Conservation (phyloP, 2,329 filamentous ascomycete species). For the Colletotrichum paranaense region DNA sequence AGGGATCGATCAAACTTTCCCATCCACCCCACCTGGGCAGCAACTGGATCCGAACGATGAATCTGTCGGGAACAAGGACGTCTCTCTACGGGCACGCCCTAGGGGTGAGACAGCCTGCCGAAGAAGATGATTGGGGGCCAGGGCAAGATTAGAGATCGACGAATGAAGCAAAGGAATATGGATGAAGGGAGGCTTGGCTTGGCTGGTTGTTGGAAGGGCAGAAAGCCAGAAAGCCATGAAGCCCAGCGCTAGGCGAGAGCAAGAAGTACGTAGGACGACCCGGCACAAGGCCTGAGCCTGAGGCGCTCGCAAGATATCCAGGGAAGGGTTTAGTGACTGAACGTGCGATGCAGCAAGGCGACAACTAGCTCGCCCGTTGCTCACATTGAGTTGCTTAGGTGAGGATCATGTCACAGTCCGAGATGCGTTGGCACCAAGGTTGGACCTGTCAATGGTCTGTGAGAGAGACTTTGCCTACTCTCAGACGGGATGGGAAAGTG, state of each 20-base stretch:
- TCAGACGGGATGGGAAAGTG: conserved; percentile 29
- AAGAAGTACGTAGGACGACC: conserved; percentile 11
- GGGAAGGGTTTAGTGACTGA: conserved; percentile 29
- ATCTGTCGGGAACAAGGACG: conserved; percentile 28
- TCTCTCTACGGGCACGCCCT: conserved; percentile 2
- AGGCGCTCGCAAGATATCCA: conserved; percentile 34
- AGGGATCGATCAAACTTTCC: conserved; percentile 17
- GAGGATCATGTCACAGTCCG: conserved; percentile 31
- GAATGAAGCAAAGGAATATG: conserved; percentile 11
- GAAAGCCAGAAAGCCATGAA: conserved; percentile 7
- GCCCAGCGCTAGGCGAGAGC: neutral
- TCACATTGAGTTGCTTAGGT: conserved; percentile 33
- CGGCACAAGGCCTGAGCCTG: conserved; percentile 21
- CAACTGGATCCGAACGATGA: conserved; percentile 20
- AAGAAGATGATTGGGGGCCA: conserved; percentile 5
- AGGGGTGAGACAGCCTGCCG: neutral
- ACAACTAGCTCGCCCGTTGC: conserved; percentile 9
- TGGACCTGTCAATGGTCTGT: conserved; percentile 24
- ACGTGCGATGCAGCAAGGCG: conserved; percentile 29
- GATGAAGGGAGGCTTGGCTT: conserved; percentile 21
- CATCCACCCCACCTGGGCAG: conserved; percentile 14
- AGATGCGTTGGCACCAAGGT: conserved; percentile 25
- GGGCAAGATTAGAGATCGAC: conserved; percentile 11
- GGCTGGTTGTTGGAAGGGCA: conserved; percentile 14
- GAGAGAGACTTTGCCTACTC: conserved; percentile 8